A percentile compares a stretch with the other conserved stretches of the same genome.
Evolutionary conservation across 2,329 filamentous ascomycete species (phyloP).

Genomic region (Venturia asperata): DNA sequence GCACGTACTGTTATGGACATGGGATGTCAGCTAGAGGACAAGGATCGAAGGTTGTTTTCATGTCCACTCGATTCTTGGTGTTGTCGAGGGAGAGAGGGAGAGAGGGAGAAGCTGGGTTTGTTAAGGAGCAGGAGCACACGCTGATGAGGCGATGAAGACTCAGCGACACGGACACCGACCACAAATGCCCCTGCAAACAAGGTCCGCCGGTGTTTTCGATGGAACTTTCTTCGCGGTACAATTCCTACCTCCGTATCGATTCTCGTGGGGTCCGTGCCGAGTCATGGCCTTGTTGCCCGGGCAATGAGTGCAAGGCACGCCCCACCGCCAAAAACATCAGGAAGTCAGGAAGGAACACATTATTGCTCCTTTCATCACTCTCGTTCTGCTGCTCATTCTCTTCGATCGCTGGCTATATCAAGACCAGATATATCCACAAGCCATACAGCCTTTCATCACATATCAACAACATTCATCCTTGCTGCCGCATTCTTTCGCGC

Average conservation of each 20-base stretch:
- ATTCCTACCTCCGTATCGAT: too few species aligned
- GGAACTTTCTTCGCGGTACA: too few species aligned
- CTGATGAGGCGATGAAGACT: not conserved
- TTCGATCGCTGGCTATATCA: not conserved
- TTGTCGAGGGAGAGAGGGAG: not conserved
- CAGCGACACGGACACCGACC: not conserved
- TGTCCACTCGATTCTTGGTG: not conserved
- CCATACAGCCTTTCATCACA: too few species aligned
- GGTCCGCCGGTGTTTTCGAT: slow-evolving; percentile 1
- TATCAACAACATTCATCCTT: too few species aligned
- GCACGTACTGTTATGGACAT: not conserved
- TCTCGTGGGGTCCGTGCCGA: not conserved
- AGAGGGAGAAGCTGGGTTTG: not conserved
- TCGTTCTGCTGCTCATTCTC: not conserved
- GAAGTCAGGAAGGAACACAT: too few species aligned
- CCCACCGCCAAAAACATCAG: not conserved
- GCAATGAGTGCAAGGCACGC: too few species aligned
- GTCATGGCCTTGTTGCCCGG: too few species aligned
- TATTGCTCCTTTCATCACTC: not conserved
- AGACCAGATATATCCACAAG: not conserved
- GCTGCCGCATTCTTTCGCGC: slow-evolving; percentile 8
- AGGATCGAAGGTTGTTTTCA: not conserved
- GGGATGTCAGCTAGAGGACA: not conserved
- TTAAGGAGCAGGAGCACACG: not conserved
- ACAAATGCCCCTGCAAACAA: not conserved